Evolutionary conservation across 306 rosid species (phyloP).

Genomic region (Glycine latifolia): DNA sequence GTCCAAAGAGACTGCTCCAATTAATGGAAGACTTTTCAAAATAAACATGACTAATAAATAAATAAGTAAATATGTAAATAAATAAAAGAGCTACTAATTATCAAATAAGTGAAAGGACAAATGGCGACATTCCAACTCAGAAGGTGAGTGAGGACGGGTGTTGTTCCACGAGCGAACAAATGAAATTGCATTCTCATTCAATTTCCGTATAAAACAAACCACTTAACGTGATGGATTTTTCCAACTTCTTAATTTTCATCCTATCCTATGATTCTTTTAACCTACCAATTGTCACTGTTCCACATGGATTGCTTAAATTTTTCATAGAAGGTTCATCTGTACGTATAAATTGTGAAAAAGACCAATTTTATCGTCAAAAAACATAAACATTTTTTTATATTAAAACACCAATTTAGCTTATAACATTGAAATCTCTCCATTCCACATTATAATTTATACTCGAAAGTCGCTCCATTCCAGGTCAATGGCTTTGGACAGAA

Average conservation of each 20-base stretch:
- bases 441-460: too few relatives aligned
- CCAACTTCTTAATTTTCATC: background rate
- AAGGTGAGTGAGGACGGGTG: background rate
- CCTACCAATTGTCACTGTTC: background rate
- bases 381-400: background rate
- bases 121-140: background rate
- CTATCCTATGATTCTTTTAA: background rate
- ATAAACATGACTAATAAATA: too few relatives aligned
- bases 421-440: background rate
- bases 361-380: background rate
- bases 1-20: conserved; percentile 43
- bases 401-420: background rate
- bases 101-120: conserved; percentile 4
- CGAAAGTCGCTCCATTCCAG: background rate
- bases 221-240: conserved; percentile 5
- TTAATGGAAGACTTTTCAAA: background rate
- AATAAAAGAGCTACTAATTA: background rate
- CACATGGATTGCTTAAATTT: background rate
- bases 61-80: too few relatives aligned
- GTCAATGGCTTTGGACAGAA: conserved; percentile 39
- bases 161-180: conserved; percentile 2
- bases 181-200: conserved; percentile 34
- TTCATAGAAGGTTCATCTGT: background rate
- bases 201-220: conserved; percentile 40
- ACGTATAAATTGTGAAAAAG: too few relatives aligned